These are phyloP conservation scores for Diaporthe australafricana DNA, from an alignment of 2,329 filamentous ascomycete species.

Conservation along the genomic window DNA sequence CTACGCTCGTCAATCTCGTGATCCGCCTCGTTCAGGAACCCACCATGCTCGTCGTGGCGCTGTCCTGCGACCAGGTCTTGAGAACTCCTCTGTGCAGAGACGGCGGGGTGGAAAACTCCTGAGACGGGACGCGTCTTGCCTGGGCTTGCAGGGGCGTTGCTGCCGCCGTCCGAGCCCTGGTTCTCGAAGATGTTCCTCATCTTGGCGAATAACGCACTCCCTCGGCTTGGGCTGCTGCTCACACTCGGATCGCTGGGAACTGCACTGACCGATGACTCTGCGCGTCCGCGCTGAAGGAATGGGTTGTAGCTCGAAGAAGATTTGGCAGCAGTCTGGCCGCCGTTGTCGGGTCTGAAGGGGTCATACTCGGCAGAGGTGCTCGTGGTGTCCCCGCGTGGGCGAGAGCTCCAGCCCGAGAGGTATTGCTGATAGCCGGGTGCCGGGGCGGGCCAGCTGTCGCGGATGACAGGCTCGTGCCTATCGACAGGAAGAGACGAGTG, in stretches of 20 bases:
- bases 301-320: constrained; percentile 27
- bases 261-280: constrained; percentile 31
- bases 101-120: constrained; percentile 40
- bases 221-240: constrained; percentile 23
- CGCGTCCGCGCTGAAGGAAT: constrained; percentile 30
- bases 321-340: not conserved
- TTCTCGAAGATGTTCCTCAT: constrained; percentile 56
- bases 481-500: constrained; percentile 42
- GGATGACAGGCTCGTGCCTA: constrained; percentile 48
- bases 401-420: constrained; percentile 30
- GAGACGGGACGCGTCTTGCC: constrained; percentile 40
- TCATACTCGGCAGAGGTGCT: constrained; percentile 42
- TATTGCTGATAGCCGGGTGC: constrained; percentile 32
- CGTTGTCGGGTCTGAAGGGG: constrained; percentile 41
- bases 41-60: constrained; percentile 1
- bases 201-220: constrained; percentile 50
- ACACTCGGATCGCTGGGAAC: constrained; percentile 22
- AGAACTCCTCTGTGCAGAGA: constrained; percentile 1
- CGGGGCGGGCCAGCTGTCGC: constrained; percentile 46
- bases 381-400: constrained; percentile 40
- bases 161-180: constrained; percentile 28
- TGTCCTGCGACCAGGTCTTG: not conserved
- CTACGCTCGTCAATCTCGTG: constrained; percentile 45
- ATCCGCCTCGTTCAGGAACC: constrained; percentile 38
- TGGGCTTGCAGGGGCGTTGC: constrained; percentile 36